Percentiles rank a stretch among this genome's conserved stretches.
These are phyloP conservation scores for Naegleria fowleri DNA, from an alignment of 208 protist species.

Conservation along the genomic window DNA sequence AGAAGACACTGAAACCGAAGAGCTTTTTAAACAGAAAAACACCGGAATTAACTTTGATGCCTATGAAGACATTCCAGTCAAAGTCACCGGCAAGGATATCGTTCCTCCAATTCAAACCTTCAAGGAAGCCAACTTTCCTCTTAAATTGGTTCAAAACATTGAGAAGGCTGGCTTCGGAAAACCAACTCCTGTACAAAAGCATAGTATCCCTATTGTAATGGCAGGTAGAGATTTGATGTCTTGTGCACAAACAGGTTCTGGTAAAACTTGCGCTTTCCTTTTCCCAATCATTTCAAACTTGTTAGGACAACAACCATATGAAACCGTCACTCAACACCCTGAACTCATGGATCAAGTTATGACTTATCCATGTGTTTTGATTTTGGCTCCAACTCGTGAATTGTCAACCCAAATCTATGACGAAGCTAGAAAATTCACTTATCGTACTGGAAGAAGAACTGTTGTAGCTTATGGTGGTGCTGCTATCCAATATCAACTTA, in stretches of 20 bases:
- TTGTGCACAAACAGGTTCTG: constrained; percentile 91
- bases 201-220: constrained; percentile 67
- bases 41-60: constrained; percentile 78
- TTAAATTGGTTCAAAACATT: constrained; percentile 64
- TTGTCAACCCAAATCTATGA: constrained; percentile 94
- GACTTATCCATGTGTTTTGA: constrained; percentile 75
- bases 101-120: constrained; percentile 39
- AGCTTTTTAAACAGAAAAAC: not conserved
- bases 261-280: constrained; percentile 97
- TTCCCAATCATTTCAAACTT: constrained; percentile 85
- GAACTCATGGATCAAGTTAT: constrained; percentile 30
- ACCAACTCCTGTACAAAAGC: constrained; percentile 84
- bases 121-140: constrained; percentile 48
- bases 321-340: constrained; percentile 52
- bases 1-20: not conserved
- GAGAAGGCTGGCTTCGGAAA: constrained; percentile 58
- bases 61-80: constrained; percentile 82
- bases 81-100: constrained; percentile 56
- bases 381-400: constrained; percentile 94
- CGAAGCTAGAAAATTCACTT: constrained; percentile 92
- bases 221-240: constrained; percentile 72
- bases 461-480: constrained; percentile 96
- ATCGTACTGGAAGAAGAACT: constrained; percentile 75
- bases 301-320: constrained; percentile 45
- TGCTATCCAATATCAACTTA: constrained; percentile 84